Percentiles rank a stretch among this genome's conserved stretches.
phyloP scores from a whole-genome alignment of 2,329 filamentous ascomycete genomes.

The Sclerotinia nivalis region DNA sequence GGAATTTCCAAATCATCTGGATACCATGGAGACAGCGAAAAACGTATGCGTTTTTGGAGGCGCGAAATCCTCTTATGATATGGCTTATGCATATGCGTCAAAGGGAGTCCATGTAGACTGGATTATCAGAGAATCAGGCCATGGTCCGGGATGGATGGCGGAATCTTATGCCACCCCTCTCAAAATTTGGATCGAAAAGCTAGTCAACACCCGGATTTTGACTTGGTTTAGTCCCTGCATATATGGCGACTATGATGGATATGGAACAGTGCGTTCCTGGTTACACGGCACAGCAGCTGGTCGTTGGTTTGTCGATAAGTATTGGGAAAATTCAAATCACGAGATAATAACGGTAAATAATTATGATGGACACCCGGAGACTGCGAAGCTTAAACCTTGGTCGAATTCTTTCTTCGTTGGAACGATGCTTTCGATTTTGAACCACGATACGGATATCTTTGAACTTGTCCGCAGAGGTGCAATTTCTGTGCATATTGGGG shows the following conservation, averaged over 20 bases:
- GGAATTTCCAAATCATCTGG: conserved; percentile 47
- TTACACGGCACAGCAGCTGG: conserved; percentile 60
- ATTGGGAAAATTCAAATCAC: conserved; percentile 58
- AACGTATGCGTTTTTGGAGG: conserved; percentile 59
- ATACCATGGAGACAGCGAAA: conserved; percentile 47
- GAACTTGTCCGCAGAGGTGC: conserved; percentile 55
- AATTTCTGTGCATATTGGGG: conserved; percentile 54
- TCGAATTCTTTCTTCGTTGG: conserved; percentile 54
- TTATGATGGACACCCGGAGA: conserved; percentile 56
- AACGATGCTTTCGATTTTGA: conserved; percentile 59
- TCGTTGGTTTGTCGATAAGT: conserved; percentile 54
- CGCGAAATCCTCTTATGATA: conserved; percentile 66
- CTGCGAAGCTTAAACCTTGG: conserved; percentile 56
- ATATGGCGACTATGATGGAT: conserved; percentile 67
- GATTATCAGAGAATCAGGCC: conserved; percentile 58
- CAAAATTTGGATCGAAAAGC: conserved; percentile 67
- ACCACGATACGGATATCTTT: conserved; percentile 59
- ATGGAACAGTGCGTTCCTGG: conserved; percentile 53
- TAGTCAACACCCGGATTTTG: conserved; percentile 65
- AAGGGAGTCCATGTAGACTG: conserved; percentile 58
- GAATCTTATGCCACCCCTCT: conserved; percentile 65
- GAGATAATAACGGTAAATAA: conserved; percentile 56
- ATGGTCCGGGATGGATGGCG: conserved; percentile 60
- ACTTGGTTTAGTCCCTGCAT: conserved; percentile 76
- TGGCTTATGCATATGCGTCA: conserved; percentile 60